Conservation (phyloP, 345 rosid genomes). For the Adansonia digitata region DNA sequence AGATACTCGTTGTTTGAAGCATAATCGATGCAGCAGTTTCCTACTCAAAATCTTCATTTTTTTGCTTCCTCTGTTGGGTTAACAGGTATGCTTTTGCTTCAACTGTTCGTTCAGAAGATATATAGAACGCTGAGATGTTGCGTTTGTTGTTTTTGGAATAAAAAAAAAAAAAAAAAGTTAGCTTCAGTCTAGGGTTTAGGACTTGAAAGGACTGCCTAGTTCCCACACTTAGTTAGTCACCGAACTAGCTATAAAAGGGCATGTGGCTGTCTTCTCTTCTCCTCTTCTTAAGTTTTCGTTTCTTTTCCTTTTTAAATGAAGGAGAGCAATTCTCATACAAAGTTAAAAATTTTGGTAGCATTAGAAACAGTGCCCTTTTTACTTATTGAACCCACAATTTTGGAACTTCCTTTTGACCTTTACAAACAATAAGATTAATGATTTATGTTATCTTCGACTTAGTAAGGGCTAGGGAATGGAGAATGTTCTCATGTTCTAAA, state of each 20-base stretch:
- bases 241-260: too few species aligned
- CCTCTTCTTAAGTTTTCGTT: too few species aligned
- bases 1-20: slow-evolving; percentile 29
- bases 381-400: too few species aligned
- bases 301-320: neutral
- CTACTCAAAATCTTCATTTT: slow-evolving; percentile 37
- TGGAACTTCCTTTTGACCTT: neutral
- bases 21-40: slow-evolving; percentile 34
- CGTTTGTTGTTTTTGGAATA: neutral
- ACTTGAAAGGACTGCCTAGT: neutral
- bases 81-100: neutral
- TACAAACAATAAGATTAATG: too few species aligned
- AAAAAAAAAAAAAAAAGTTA: neutral
- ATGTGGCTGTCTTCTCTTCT: too few species aligned
- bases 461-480: too few species aligned
- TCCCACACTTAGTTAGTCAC: neutral
- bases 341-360: neutral
- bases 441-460: too few species aligned
- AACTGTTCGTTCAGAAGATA: neutral
- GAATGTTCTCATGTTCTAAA: too few species aligned
- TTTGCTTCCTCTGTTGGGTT: neutral
- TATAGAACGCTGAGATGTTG: neutral
- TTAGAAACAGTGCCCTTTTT: too few species aligned
- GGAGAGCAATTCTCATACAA: neutral
- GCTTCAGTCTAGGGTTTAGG: slow-evolving; percentile 8